Conservation (phyloP, 352 stramenopile genomes). For the Globisporangium paroecandrum region DNA sequence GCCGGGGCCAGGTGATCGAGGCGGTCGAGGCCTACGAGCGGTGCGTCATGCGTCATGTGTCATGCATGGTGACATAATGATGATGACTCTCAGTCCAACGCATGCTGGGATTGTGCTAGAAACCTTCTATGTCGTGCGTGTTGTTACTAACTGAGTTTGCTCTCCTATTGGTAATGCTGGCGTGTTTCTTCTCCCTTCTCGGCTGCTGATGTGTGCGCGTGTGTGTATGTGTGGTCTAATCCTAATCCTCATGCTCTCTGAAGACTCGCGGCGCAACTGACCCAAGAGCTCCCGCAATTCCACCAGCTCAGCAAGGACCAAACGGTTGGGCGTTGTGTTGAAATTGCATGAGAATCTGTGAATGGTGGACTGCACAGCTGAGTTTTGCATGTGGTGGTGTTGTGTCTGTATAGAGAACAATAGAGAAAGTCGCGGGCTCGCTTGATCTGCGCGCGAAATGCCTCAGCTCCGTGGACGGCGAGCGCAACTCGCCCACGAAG, state of each 20-base stretch:
- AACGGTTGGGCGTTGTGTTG: conserved; percentile 18
- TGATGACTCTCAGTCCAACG: not conserved
- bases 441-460: conserved; percentile 52
- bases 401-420: conserved; percentile 16
- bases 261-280: conserved; percentile 39
- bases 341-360: not conserved
- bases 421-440: conserved; percentile 40
- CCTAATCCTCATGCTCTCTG: not conserved
- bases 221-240: not conserved
- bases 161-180: not conserved
- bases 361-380: not conserved
- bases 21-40: conserved; percentile 73
- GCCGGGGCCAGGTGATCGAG: conserved; percentile 69
- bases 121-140: not conserved
- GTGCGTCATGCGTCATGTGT: conserved; percentile 32
- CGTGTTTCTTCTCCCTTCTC: not conserved
- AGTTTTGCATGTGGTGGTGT: not conserved
- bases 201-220: not conserved
- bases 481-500: conserved; percentile 47
- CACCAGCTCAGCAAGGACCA: conserved; percentile 41
- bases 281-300: conserved; percentile 34
- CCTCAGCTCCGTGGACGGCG: conserved; percentile 54
- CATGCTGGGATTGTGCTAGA: not conserved
- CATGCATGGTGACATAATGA: not conserved
- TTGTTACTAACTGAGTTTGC: not conserved